Conservation (phyloP, 2,329 filamentous ascomycete genomes). For the Claviceps africana region DNA sequence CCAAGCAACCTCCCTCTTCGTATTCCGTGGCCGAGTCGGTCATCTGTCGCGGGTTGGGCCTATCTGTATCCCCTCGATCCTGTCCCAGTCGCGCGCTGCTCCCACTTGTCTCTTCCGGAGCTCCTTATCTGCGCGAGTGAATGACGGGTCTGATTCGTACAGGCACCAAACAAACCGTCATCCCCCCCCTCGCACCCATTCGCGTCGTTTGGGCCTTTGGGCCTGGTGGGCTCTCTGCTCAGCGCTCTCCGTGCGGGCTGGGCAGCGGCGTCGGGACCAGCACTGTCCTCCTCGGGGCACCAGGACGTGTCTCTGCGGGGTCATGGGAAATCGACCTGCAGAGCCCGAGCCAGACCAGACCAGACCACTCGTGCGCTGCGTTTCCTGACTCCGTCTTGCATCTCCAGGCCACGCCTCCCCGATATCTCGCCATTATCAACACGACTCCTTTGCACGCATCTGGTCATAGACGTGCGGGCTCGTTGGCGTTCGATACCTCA, state of each 20-base stretch:
- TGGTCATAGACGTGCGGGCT: not conserved
- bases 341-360: conserved; percentile 1
- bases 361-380: conserved; percentile 3
- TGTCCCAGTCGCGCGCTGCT: not conserved
- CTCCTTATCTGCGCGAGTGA: not conserved
- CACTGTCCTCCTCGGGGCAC: not conserved
- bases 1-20: not conserved
- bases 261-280: not conserved
- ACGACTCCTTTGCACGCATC: not conserved
- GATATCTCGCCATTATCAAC: conserved; percentile 1
- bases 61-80: not conserved
- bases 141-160: not conserved
- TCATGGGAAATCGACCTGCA: conserved; percentile 1
- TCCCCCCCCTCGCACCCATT: not conserved
- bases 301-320: conserved; percentile 5
- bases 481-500: not conserved
- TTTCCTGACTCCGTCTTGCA: conserved; percentile 1
- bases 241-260: conserved; percentile 2
- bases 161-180: not conserved
- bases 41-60: not conserved
- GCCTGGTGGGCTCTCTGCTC: not conserved
- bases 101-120: not conserved
- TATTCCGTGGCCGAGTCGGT: not conserved
- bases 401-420: not conserved
- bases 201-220: not conserved